These are phyloP conservation scores for Lodderomyces jiufengensis DNA, from an alignment of 1,139 yeast genomes.

Conservation along the genomic window DNA sequence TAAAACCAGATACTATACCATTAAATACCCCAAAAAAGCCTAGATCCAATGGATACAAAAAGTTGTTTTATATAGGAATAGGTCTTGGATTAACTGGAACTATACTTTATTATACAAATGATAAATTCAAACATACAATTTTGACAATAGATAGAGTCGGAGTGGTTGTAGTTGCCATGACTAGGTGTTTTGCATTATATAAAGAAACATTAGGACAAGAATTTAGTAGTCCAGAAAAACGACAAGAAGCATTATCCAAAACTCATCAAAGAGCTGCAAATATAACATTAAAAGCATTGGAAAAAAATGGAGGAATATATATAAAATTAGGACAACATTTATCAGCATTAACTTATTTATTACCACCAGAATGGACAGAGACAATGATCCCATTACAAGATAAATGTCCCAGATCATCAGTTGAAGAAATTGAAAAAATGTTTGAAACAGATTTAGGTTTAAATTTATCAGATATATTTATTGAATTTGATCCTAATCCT, in stretches of 20 bases:
- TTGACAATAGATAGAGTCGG: constrained; percentile 54
- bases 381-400: constrained; percentile 94
- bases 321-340: constrained; percentile 94
- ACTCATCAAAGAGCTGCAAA: constrained; percentile 73
- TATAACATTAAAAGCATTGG: constrained; percentile 75
- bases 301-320: constrained; percentile 85
- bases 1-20: not conserved
- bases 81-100: constrained; percentile 31
- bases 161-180: constrained; percentile 62
- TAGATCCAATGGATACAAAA: constrained; percentile 2
- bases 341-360: constrained; percentile 82
- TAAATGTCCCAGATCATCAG: constrained; percentile 77
- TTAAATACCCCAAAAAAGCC: constrained; percentile 1
- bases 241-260: constrained; percentile 49
- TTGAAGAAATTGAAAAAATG: constrained; percentile 65
- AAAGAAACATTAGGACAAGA: constrained; percentile 49
- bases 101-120: constrained; percentile 33
- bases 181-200: constrained; percentile 63
- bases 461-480: constrained; percentile 62
- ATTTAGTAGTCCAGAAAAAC: constrained; percentile 47
- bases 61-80: constrained; percentile 25
- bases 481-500: constrained; percentile 66
- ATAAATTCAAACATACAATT: constrained; percentile 27
- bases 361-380: constrained; percentile 92
- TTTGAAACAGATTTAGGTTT: constrained; percentile 63